Percentiles rank a stretch among this genome's conserved stretches.
Conservation (phyloP, 441 rosid species). For the Jatropha podagrica region DNA sequence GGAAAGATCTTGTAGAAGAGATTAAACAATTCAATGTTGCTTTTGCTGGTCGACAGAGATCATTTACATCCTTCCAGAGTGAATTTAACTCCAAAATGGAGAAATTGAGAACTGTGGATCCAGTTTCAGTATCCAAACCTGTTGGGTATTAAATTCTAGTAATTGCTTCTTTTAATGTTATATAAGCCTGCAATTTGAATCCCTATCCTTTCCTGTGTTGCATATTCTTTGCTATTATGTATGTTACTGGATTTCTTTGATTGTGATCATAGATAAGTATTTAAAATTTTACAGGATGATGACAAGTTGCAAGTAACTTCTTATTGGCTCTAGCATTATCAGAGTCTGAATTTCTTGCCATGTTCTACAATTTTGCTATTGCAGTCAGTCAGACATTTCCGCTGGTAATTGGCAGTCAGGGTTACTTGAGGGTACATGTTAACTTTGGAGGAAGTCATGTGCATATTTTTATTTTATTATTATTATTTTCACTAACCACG, state of each 20-base stretch:
- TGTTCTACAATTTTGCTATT: no score
- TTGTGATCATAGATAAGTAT: neutral
- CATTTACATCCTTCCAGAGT: slow-evolving; percentile 51
- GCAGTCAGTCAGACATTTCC: neutral
- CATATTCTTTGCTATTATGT: neutral
- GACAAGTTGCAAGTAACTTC: no score
- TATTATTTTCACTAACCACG: no score
- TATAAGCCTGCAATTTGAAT: neutral
- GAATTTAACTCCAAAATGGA: slow-evolving; percentile 63
- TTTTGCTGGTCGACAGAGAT: slow-evolving; percentile 59
- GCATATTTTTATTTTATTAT: no score
- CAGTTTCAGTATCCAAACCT: slow-evolving; percentile 44
- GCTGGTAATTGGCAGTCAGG: neutral
- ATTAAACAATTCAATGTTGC: slow-evolving; percentile 64
- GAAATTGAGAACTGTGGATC: slow-evolving; percentile 43
- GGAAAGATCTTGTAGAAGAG: slow-evolving; percentile 66
- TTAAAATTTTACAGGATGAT: no score
- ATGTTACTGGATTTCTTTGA: slow-evolving; percentile 5
- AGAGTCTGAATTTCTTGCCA: no score
- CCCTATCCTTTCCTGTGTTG: neutral
- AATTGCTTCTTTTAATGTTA: neutral
- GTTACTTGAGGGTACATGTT: neutral
- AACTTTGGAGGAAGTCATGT: no score
- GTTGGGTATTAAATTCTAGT: slow-evolving; percentile 27
- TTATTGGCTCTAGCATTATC: no score